Conservation (phyloP, 139 green algal genomes). For the Tetraselmis chui region DNA sequence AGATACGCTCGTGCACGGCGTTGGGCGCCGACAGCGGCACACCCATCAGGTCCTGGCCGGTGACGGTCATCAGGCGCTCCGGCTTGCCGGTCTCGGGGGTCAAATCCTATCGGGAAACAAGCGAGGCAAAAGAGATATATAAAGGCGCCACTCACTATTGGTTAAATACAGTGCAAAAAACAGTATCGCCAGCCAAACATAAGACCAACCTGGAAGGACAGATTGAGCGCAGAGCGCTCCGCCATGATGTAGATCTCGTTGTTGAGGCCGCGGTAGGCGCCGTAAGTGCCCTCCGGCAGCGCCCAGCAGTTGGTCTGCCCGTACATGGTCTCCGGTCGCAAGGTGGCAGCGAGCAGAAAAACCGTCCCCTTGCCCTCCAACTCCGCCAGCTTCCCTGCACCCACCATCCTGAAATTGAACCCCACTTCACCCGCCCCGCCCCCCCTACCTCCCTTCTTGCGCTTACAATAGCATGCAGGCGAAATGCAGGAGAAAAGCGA, state of each 20-base stretch:
- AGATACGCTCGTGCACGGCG: slow-evolving; percentile 67
- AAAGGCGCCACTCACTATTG: too few species aligned
- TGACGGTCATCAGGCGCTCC: slow-evolving; percentile 72
- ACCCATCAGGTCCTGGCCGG: slow-evolving; percentile 89
- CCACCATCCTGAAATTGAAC: too few species aligned
- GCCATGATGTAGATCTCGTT: slow-evolving; percentile 85
- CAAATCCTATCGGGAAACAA: slow-evolving; percentile 29
- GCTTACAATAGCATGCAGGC: not conserved
- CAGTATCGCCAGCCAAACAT: too few species aligned
- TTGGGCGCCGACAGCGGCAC: slow-evolving; percentile 66
- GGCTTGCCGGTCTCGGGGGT: slow-evolving; percentile 56
- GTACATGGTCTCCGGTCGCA: slow-evolving; percentile 99
- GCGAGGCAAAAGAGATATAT: too few species aligned
- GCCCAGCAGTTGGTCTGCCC: slow-evolving; percentile 98
- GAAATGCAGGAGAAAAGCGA: not conserved
- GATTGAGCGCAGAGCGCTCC: slow-evolving; percentile 81
- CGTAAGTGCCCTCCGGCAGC: slow-evolving; percentile 93
- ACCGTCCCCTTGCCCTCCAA: slow-evolving; percentile 65
- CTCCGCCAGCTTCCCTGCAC: slow-evolving; percentile 61
- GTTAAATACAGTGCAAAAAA: too few species aligned
- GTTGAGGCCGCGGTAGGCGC: slow-evolving; percentile 66
- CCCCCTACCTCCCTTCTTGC: not conserved
- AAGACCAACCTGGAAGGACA: slow-evolving; percentile 80
- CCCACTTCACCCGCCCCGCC: too few species aligned
- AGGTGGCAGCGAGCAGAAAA: slow-evolving; percentile 89